These are phyloP conservation scores for Yamadazyma sp. DNA, from an alignment of 805 yeast genomes.

Conservation along the genomic window DNA sequence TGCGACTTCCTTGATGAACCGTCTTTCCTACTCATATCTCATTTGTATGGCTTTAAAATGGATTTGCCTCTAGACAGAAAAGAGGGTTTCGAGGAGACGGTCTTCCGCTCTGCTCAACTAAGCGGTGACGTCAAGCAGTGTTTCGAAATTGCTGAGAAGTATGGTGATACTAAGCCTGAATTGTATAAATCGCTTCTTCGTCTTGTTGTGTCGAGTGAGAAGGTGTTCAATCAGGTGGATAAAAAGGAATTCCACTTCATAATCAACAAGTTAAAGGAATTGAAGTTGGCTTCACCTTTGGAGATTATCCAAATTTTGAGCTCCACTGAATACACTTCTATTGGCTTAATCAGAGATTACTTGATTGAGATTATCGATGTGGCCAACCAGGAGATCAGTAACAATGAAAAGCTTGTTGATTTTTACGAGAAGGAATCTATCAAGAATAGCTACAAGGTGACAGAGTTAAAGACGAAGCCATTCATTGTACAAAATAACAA, in stretches of 20 bases:
- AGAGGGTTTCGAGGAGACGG: conserved; percentile 53
- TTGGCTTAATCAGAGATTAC: conserved; percentile 71
- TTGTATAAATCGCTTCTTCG: conserved; percentile 65
- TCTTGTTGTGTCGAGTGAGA: conserved; percentile 57
- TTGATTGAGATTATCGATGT: conserved; percentile 59
- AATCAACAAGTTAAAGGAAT: conserved; percentile 51
- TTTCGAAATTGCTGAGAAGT: conserved; percentile 52
- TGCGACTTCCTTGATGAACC: conserved; percentile 54
- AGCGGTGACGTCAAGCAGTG: conserved; percentile 58
- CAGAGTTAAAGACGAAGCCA: conserved; percentile 46
- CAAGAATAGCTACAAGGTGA: conserved; percentile 52
- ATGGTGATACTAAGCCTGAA: conserved; percentile 63
- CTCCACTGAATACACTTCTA: conserved; percentile 51
- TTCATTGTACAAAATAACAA: conserved; percentile 58
- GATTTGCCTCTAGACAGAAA: conserved; percentile 42
- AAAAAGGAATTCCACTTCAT: conserved; percentile 48
- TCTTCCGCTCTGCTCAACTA: conserved; percentile 65
- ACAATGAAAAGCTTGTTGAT: conserved; percentile 62
- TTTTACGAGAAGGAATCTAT: conserved; percentile 69
- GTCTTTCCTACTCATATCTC: conserved; percentile 55
- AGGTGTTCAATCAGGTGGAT: conserved; percentile 52
- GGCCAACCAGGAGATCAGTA: conserved; percentile 64
- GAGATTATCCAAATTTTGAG: conserved; percentile 75
- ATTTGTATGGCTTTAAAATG: conserved; percentile 55
- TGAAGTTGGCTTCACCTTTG: conserved; percentile 63